Evolutionary conservation across 139 green algal genomes (phyloP), one percentile per base, ranked within the genome.

Genomic region (Eudorina sp.): DNA sequence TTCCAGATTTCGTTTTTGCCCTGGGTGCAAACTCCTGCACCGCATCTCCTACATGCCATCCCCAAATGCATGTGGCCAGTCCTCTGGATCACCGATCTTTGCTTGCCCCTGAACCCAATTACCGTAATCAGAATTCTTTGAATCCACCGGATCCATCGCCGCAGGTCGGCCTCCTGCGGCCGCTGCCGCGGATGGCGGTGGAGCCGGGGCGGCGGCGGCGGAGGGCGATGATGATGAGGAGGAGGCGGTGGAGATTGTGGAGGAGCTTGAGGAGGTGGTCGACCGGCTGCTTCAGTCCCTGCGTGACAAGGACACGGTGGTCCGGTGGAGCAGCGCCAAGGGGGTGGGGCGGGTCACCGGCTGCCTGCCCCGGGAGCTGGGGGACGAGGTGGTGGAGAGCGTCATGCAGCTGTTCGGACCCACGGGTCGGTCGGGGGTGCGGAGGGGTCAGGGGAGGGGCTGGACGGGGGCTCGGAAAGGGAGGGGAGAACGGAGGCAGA

Each of bases 251-350:
- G 92, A 98, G 58, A 91, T 97, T 25, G 90, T 89, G 16, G 95
- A 96, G 69, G 94, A 97, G 83, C 66, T 93, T 4, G 89, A 88
- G 80, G 82, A 91, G 81, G 88, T 92, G 72, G 78, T 95, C 0
- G 92, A 94, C 48, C 64, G 60, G 31, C 89, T 97, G 55, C 89
- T 98, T 62, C 88, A 91, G 23, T 93, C 88, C 0, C 93, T 99
- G 75, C 80, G 89, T 0, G 98, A 99, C 88, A 92, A 94, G 19
- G 98, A 99, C 92, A 99, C 98, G 0, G 92, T 98, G 23, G 98
- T 99, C 76, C 92, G 98, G 23, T 99, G 97, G 97, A 96, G 92
- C 16, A 96, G 95, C 13, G 97, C 97, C 70, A 99, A 99, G 91
- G 98, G 98, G 9, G 36, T 99, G 27, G 97, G 96, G 0, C 92